Evolutionary conservation across 768 basidiomycete species (phyloP), one percentile per base, ranked within the genome.

Genomic region (Thelephora ganbajun): DNA sequence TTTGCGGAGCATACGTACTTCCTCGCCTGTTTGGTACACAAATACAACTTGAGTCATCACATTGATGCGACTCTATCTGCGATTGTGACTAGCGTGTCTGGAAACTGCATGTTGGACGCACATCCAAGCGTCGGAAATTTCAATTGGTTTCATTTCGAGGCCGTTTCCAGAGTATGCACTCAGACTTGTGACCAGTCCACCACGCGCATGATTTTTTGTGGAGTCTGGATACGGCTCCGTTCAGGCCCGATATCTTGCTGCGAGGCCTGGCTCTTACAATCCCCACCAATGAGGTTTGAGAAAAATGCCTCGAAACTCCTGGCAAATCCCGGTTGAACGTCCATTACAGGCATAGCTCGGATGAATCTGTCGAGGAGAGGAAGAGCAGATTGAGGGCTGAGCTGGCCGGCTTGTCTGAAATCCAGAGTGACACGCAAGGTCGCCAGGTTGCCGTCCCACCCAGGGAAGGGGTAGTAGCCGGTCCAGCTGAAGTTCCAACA

Each of bases 171-270:
- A n/a, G n/a, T n/a, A n/a, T n/a, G n/a, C n/a, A n/a, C n/a, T n/a
- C n/a, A n/a, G n/a, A n/a, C n/a, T n/a, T n/a, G n/a, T n/a, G n/a
- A n/a, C n/a, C n/a, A n/a, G n/a, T n/a, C n/a, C n/a, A n/a, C n/a
- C n/a, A n/a, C n/a, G n/a, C n/a, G n/a, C n/a, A n/a, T n/a, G n/a
- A n/a, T n/a, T n/a, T n/a, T n/a, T n/a, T n/a, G n/a, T n/a, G n/a
- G n/a, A n/a, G n/a, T n/a, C n/a, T n/a, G n/a, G n/a, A n/a, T n/a
- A n/a, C n/a, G n/a, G n/a, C 70, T 14, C 74, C 78, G 1, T 90
- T 86, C 51, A 87, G 85, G 1, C 87, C 88, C 0, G 59, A 71
- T 2, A 70, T 89, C 37, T 54, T 89, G 11, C 83, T 82, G 2
- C 72, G 75, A 1, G 82, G 85, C 16, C 71, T 82, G 0, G 74